Conservation (phyloP, 192 early-diverging fungal genomes). For the Pilaira anomala region DNA sequence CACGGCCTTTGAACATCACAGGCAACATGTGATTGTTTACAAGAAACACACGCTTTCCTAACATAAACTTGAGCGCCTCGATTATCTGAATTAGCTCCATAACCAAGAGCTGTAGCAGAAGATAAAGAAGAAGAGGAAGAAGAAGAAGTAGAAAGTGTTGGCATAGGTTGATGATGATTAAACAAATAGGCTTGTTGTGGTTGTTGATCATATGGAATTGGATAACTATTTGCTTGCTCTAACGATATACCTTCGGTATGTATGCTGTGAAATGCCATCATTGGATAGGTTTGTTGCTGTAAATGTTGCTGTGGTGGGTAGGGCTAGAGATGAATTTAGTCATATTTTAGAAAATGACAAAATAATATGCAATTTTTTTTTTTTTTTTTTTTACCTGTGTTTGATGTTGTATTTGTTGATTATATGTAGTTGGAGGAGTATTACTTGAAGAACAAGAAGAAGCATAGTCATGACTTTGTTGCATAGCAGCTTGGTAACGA, state of each 20-base stretch:
- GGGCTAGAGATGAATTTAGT: no score
- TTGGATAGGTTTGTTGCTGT: conserved; percentile 9
- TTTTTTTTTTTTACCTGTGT: background rate
- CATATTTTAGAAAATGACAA: no score
- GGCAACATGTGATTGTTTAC: conserved; percentile 40
- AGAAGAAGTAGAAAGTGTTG: conserved; percentile 2
- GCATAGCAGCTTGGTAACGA: conserved; percentile 8
- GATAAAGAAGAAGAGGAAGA: conserved; percentile 4
- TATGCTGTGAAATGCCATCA: conserved; percentile 13
- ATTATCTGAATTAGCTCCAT: background rate
- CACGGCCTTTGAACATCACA: conserved; percentile 51
- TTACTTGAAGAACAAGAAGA: conserved; percentile 12
- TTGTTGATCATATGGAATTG: conserved; percentile 5
- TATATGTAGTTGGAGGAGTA: background rate
- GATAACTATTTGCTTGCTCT: conserved; percentile 4
- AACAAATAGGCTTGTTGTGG: conserved; percentile 8
- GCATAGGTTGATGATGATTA: background rate
- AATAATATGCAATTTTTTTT: no score
- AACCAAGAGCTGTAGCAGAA: background rate
- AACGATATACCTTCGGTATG: background rate
- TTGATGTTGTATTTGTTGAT: background rate
- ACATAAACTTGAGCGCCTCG: conserved; percentile 21
- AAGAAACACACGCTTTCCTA: conserved; percentile 37
- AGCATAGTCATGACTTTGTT: conserved; percentile 14
- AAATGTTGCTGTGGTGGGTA: background rate